Conservation (phyloP, 2,329 filamentous ascomycete species). For the Cladosporium sp. region DNA sequence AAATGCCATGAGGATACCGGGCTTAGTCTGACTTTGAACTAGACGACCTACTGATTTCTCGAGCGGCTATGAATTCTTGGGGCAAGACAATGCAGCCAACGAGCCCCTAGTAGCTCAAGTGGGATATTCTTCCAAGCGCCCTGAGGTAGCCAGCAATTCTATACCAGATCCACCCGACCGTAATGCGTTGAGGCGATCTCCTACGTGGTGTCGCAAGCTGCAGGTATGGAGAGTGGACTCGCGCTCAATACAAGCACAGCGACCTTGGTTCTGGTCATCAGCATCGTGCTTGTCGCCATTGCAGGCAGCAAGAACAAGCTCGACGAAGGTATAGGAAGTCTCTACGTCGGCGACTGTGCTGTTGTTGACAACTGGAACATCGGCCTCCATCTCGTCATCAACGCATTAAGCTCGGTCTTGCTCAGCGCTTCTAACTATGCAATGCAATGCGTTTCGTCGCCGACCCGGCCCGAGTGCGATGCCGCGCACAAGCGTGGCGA, state of each 20-base stretch:
- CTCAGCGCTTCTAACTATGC: constrained; percentile 48
- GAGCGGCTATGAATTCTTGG: no score
- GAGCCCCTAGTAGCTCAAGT: no score
- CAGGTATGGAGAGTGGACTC: not conserved
- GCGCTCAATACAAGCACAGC: not conserved
- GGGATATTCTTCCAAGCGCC: no score
- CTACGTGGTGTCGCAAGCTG: not conserved
- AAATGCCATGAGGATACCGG: no score
- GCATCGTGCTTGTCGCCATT: not conserved
- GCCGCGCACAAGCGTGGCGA: constrained; percentile 39
- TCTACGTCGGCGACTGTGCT: constrained; percentile 22
- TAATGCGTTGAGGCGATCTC: no score
- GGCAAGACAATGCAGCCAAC: no score
- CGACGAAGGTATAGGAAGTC: constrained; percentile 15
- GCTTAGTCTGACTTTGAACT: no score
- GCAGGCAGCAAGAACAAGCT: not conserved
- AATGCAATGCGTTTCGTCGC: constrained; percentile 50
- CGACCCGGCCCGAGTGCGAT: constrained; percentile 48
- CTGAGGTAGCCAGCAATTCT: no score
- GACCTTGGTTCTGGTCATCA: not conserved
- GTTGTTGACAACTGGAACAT: constrained; percentile 15
- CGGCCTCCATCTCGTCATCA: constrained; percentile 44
- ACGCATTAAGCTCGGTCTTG: constrained; percentile 43
- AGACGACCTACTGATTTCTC: no score
- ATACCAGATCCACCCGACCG: no score